Evolutionary conservation across 352 stramenopile genomes (phyloP), one percentile per base, ranked within the genome.

Genomic region (Pythium graminicola): DNA sequence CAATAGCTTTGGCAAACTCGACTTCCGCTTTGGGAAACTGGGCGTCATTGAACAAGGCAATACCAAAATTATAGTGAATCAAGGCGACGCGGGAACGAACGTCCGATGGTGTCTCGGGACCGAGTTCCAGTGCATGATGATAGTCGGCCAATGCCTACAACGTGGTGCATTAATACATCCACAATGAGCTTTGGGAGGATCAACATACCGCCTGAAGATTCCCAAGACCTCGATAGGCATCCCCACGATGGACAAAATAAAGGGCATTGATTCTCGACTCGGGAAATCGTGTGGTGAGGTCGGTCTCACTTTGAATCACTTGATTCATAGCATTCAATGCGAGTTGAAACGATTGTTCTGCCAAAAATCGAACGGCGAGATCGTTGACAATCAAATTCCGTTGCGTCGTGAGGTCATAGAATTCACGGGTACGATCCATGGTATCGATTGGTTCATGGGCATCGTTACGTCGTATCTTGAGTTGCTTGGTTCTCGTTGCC

Each of bases 261-360:
- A 80, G 70, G 2, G 81, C 66, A 45, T 81, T 77, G 19, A 62
- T 43, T 14, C 69, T 65, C 11, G 67, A 47, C 19, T 82, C 77
- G 8, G 63, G 58, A 29, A 78, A 81, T n/a, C 65, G 66, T 23
- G 76, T 57, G 2, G 59, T 33, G 3, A 89, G 54, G 40, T 85
- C 69, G 17, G 62, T 53, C 23, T 89, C 73, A 9, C 72, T 62
- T 20, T 69, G 72, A 26, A 92, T 87, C 19, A 79, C 76, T 52
- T 89, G 72, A 51, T 92, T 92, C 67, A 89, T 85, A 26, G 77
- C 73, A 33, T 89, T 92, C 26, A 90, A 68, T 32, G 77, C 77
- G 7, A 88, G 63, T 10, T 94, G 75, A 32, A 68, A 89, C 6
- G 69, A 73, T n/a, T 82, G 72, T 29, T 77, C 59, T 5, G 31